A percentile compares a stretch with the other conserved stretches of the same genome.
Evolutionary conservation across 768 basidiomycete genomes (phyloP).

Genomic region (Lactarius hengduanensis): DNA sequence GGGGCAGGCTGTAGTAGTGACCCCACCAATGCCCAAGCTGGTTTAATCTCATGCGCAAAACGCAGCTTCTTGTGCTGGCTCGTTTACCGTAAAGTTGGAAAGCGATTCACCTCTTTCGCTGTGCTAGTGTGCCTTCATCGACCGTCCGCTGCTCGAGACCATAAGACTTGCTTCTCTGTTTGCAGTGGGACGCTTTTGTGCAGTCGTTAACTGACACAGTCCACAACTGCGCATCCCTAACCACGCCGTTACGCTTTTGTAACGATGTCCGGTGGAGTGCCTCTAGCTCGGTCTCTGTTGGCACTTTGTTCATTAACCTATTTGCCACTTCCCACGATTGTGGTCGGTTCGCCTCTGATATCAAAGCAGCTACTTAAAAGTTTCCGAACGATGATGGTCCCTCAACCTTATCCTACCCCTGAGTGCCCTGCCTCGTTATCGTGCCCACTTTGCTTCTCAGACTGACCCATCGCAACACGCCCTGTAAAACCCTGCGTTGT

Average conservation of each 20-base stretch:
- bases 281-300: neutral
- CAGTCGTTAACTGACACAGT: conserved; percentile 6
- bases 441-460: neutral
- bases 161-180: neutral
- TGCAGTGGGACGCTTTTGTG: neutral
- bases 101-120: neutral
- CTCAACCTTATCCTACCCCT: neutral
- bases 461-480: neutral
- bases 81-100: neutral
- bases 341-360: neutral
- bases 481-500: neutral
- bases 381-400: neutral
- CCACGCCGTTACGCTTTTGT: neutral
- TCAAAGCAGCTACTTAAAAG: conserved; percentile 10
- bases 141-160: neutral
- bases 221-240: neutral
- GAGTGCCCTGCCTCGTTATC: neutral
- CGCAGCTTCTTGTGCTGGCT: neutral
- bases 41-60: neutral
- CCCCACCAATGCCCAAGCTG: conserved; percentile 1
- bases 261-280: conserved; percentile 1
- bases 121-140: neutral
- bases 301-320: neutral
- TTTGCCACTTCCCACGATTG: conserved; percentile 5
- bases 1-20: conserved; percentile 1